Base-by-base conservation (phyloP, 2,329 filamentous ascomycete genomes). In the Fusarium musae region DNA sequence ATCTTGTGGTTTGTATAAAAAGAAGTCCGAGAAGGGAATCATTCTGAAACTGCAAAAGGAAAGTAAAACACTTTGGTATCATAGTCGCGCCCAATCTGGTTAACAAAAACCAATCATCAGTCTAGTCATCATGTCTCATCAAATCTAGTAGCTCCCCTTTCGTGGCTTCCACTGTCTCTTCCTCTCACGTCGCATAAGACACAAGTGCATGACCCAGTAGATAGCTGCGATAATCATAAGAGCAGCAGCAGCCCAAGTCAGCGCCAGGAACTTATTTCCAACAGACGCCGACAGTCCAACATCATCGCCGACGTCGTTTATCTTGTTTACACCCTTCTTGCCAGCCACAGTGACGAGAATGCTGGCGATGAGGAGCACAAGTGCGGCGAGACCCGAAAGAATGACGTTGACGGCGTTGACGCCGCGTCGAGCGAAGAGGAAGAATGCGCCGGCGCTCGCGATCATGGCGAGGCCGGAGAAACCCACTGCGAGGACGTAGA, bases 171-270 rank as follows among this genome's bases (percentile, higher is more conserved):
- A 77, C 63, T 74, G 60, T 15, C 72, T 75, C 78, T 75, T 79
- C 46, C 63, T 73, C 72, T 75, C 75, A 12, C 78, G 75, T 54
- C 78, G 78, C 66, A 78, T 72, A 8, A 77, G 36, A 37, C 79
- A 79, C 69, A 84, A 76, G 44, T 82, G 78, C 16, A 65, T 77
- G 2, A 78, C 28, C 86, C 86, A 88, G 75, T 84, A 87, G 6
- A 82, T 32, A 9, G 81, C 63, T 0, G 82, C 76, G 2, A 80
- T 68, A 7, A 82, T 75, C 83, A 87, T 87, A 67, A 85, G 78
- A 7, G 76, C 85, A 21, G 86, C 83, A 3, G 86, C 81, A 9
- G 85, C 81, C 87, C 86, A 89, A 9, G 82, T 82, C 43, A 88
- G 75, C 37, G 75, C 80, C 72, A 84, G 80, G 69, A 89, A 86